Evolutionary conservation across 2,329 filamentous ascomycete genomes (phyloP).

Genomic region (Emergomyces pasteurianus): DNA sequence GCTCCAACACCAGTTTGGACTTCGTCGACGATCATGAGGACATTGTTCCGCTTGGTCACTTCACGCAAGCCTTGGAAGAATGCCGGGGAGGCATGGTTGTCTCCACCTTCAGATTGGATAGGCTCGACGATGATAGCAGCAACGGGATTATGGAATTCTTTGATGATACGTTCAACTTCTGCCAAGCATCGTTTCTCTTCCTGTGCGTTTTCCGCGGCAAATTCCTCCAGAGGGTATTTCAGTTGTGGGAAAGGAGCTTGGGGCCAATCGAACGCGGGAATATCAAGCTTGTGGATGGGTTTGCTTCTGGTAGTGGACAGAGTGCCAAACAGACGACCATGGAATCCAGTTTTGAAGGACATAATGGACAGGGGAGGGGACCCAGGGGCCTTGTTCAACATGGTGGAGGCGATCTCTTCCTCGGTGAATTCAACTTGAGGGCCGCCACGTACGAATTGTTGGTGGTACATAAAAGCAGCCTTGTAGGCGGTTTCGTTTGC

Average conservation of each 20-base stretch:
- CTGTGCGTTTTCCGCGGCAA: constrained; percentile 66
- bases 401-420: constrained; percentile 60
- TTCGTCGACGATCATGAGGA: constrained; percentile 85
- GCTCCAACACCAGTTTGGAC: constrained; percentile 89
- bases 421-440: constrained; percentile 64
- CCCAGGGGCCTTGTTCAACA: constrained; percentile 72
- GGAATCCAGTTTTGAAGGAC: constrained; percentile 79
- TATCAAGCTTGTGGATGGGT: constrained; percentile 89
- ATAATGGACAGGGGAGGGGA: constrained; percentile 71
- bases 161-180: constrained; percentile 73
- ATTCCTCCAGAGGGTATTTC: constrained; percentile 75
- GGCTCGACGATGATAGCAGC: constrained; percentile 79
- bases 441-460: constrained; percentile 69
- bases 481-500: constrained; percentile 94
- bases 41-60: constrained; percentile 52
- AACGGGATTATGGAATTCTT: constrained; percentile 64
- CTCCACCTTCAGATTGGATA: constrained; percentile 85
- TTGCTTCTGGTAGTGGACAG: constrained; percentile 85
- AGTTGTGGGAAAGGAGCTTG: constrained; percentile 75
- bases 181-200: constrained; percentile 71
- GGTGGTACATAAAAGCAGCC: constrained; percentile 87
- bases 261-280: constrained; percentile 90
- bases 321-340: constrained; percentile 78
- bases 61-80: constrained; percentile 80
- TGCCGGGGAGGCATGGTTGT: constrained; percentile 79